Percentiles rank a stretch among this genome's conserved stretches.
These are phyloP conservation scores for Urtica urens DNA, from an alignment of 306 rosid species.

Conservation along the genomic window DNA sequence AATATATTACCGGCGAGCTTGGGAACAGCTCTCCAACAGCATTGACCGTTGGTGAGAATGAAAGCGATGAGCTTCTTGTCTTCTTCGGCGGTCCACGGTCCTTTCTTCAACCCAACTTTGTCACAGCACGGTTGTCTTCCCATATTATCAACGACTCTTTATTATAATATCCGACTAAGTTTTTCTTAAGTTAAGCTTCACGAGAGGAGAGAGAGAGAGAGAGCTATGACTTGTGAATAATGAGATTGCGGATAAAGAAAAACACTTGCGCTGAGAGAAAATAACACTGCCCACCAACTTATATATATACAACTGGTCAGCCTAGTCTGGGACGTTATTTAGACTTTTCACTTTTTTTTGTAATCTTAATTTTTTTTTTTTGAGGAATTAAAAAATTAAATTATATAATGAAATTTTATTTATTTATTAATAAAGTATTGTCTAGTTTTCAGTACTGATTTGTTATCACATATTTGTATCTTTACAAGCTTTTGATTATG, in stretches of 20 bases:
- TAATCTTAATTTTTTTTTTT: neutral
- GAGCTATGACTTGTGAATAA: neutral
- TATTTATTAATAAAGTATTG: no score
- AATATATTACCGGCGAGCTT: slow-evolving; percentile 63
- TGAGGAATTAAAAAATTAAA: no score
- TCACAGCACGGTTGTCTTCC: slow-evolving; percentile 99
- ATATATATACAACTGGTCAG: neutral
- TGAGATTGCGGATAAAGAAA: no score
- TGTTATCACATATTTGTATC: neutral
- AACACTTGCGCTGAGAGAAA: neutral
- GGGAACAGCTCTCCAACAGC: slow-evolving; percentile 97
- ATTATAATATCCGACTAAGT: neutral
- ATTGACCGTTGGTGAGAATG: slow-evolving; percentile 84
- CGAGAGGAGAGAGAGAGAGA: slow-evolving; percentile 1
- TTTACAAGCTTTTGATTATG: neutral
- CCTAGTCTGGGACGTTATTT: neutral
- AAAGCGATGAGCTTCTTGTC: slow-evolving; percentile 85
- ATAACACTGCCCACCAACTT: neutral
- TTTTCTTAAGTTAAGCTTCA: neutral
- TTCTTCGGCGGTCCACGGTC: slow-evolving; percentile 86
- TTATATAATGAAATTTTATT: neutral
- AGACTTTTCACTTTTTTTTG: neutral
- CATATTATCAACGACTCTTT: slow-evolving; percentile 32
- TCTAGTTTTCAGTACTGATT: neutral
- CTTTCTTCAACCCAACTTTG: slow-evolving; percentile 94